Evolutionary conservation across 345 rosid species (phyloP).

Genomic region (Eucalyptus polyanthemos): DNA sequence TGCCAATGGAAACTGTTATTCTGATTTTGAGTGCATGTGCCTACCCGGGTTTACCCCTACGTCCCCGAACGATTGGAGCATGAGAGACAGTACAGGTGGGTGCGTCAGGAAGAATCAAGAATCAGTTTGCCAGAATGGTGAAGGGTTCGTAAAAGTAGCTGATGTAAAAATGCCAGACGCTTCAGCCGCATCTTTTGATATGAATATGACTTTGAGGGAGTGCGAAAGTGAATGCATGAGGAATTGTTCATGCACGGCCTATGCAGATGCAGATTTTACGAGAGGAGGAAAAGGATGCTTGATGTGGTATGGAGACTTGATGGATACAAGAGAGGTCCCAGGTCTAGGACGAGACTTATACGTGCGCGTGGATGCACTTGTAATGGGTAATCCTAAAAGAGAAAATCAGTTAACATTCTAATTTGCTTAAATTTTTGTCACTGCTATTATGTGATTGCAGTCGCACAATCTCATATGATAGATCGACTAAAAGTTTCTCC

Average conservation of each 20-base stretch:
- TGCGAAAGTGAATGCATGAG: neutral
- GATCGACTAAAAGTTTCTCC: neutral
- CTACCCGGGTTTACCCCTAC: conserved; percentile 12
- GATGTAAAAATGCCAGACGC: conserved; percentile 7
- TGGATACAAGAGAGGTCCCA: neutral
- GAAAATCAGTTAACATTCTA: neutral
- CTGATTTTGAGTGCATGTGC: conserved; percentile 1
- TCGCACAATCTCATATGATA: neutral
- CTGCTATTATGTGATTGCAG: neutral
- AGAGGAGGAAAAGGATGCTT: neutral
- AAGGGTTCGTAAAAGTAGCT: neutral
- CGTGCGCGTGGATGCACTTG: neutral
- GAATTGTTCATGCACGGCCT: neutral
- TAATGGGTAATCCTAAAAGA: neutral
- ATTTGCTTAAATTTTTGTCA: neutral
- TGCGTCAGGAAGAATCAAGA: conserved; percentile 5
- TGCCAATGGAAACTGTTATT: neutral
- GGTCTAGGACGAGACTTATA: neutral
- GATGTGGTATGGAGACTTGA: neutral
- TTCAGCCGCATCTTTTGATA: neutral
- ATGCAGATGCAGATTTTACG: neutral
- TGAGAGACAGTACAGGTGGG: conserved; percentile 10
- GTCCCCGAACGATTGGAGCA: neutral
- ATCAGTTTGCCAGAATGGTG: neutral
- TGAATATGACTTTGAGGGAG: neutral